phyloP scores from a whole-genome alignment of 768 basidiomycete genomes.

The Lactifluus hygrophoroides region DNA sequence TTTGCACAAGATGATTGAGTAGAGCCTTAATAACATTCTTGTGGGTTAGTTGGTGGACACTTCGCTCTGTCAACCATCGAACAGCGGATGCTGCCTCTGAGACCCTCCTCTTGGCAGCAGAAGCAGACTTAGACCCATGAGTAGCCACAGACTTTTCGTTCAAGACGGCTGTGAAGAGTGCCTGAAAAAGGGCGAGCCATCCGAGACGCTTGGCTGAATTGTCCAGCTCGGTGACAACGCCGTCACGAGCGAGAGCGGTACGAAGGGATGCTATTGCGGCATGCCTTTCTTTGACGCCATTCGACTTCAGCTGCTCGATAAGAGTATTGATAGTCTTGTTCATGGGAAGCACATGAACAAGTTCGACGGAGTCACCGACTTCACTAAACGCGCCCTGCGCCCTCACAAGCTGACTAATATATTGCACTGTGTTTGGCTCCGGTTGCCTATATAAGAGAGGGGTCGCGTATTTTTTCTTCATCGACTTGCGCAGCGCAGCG shows the following conservation, averaged over 20 bases:
- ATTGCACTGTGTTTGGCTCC: slow-evolving; percentile 7
- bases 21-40: slow-evolving; percentile 47
- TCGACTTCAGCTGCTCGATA: slow-evolving; percentile 45
- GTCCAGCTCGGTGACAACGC: slow-evolving; percentile 35
- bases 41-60: slow-evolving; percentile 43
- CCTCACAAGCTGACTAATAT: slow-evolving; percentile 3
- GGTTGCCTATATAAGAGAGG: too few species aligned
- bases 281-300: slow-evolving; percentile 62
- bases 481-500: too few species aligned
- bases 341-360: slow-evolving; percentile 23
- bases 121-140: slow-evolving; percentile 30
- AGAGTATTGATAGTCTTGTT: slow-evolving; percentile 37
- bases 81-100: slow-evolving; percentile 57
- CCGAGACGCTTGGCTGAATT: slow-evolving; percentile 29
- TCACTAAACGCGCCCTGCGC: not conserved
- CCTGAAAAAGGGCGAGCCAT: slow-evolving; percentile 67
- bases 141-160: slow-evolving; percentile 47
- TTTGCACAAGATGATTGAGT: slow-evolving; percentile 55
- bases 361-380: not conserved
- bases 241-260: slow-evolving; percentile 41
- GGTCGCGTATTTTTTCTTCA: too few species aligned
- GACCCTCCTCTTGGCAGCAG: slow-evolving; percentile 51
- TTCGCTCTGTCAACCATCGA: slow-evolving; percentile 65
- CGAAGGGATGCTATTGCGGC: slow-evolving; percentile 50
- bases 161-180: slow-evolving; percentile 56